Base-by-base conservation (phyloP, 2,329 filamentous ascomycete genomes). In the Epichloe typhina region DNA sequence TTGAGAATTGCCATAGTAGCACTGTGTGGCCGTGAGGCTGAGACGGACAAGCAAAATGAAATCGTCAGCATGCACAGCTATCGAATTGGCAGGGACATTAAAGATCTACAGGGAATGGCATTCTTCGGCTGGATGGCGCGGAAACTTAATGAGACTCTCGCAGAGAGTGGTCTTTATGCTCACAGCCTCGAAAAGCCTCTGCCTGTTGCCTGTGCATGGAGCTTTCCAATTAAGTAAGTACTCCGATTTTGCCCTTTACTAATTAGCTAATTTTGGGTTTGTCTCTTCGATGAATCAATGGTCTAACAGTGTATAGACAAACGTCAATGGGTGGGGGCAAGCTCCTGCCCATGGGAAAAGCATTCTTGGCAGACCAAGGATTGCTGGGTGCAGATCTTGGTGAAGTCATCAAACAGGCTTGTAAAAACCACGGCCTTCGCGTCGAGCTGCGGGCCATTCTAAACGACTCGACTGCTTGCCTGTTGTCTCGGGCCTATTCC, bases 71-170 rank as follows among this genome's bases (percentile, higher is more conserved):
- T 77, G 57, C 69, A 69, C 50, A 73, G 71, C 44, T 82, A 78
- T 64, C 73, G 71, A 58, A 83, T 84, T 57, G 72, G 70, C 50
- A 70, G 69, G 31, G 64, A 71, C 19, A 68, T 83, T 49, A 83
- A 80, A 63, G 66, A 68, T 52, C 69, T 83, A 1, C 69, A 74
- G 53, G 82, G 82, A 15, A 72, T 74, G 57, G 69, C 64, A 0
- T 84, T 85, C 59, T 86, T 85, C 56, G 73, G 81, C 61, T 86
- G 82, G 82, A 82, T 85, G 74, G 81, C 80, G 0, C 68, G 70
- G 41, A 74, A 72, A 55, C 81, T 84, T 57, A 62, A 69, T 48
- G 75, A 82, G 46, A 80, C 79, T 1, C 65, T 84, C 11, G 64
- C 68, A 6, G 67, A 67, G 42, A 72, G 71, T 17, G 59, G 69